A percentile compares a stretch with the other conserved stretches of the same genome.
Evolutionary conservation across 2,329 filamentous ascomycete genomes (phyloP).

Genomic region (Hymenoscyphus fructigenus): DNA sequence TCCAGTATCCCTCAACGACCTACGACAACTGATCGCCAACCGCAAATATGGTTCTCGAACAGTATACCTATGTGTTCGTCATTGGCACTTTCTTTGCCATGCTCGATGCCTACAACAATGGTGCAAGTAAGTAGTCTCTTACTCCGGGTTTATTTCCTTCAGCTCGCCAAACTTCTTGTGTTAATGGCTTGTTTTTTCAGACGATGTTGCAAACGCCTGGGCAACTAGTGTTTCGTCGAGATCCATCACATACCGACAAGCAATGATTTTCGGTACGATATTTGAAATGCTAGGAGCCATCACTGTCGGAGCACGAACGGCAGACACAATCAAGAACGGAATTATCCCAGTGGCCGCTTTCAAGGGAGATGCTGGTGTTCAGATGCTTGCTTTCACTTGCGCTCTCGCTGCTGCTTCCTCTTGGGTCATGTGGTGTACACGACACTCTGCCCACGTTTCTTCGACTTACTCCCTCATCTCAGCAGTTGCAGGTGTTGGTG

Average conservation of each 20-base stretch:
- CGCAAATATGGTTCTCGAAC: slow-evolving; percentile 37
- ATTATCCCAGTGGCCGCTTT: slow-evolving; percentile 65
- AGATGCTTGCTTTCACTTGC: slow-evolving; percentile 67
- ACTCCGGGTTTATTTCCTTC: neutral
- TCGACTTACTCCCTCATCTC: slow-evolving; percentile 72
- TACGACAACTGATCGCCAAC: slow-evolving; percentile 3
- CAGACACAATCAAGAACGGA: slow-evolving; percentile 77
- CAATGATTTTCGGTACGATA: slow-evolving; percentile 63
- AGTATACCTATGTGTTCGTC: slow-evolving; percentile 58
- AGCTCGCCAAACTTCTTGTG: neutral
- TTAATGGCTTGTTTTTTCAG: slow-evolving; percentile 38
- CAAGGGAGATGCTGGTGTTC: slow-evolving; percentile 59
- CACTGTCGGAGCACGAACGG: slow-evolving; percentile 66
- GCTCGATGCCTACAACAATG: slow-evolving; percentile 61
- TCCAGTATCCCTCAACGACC: neutral
- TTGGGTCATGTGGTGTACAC: slow-evolving; percentile 81
- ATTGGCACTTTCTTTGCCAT: slow-evolving; percentile 56
- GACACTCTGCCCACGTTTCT: slow-evolving; percentile 70
- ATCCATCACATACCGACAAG: slow-evolving; percentile 69
- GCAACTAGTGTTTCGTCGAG: slow-evolving; percentile 80
- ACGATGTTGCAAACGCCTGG: slow-evolving; percentile 85
- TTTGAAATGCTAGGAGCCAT: slow-evolving; percentile 70
- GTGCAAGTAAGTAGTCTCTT: slow-evolving; percentile 37
- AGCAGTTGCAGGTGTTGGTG: slow-evolving; percentile 66
- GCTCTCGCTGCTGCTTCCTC: slow-evolving; percentile 62